These are phyloP conservation scores for Sambucus nigra DNA, from an alignment of 129 eudicot species.

Conservation along the genomic window DNA sequence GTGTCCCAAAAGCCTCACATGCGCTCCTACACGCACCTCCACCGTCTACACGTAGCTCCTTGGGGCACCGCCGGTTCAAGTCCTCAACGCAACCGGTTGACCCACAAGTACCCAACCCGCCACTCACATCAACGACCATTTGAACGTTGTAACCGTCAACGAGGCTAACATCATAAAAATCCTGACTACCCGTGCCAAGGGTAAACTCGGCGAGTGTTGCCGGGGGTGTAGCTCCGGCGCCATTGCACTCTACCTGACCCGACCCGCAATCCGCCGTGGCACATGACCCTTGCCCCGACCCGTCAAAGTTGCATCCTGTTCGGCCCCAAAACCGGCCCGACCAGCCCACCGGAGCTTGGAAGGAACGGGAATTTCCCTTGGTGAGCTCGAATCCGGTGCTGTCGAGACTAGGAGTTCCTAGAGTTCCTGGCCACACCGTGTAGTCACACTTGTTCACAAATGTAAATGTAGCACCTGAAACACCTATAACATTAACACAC, in stretches of 20 bases:
- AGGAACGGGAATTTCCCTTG: slow-evolving; percentile 28
- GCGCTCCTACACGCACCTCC: slow-evolving; percentile 66
- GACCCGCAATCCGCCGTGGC: slow-evolving; percentile 60
- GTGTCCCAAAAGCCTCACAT: slow-evolving; percentile 52
- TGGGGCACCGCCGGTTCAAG: slow-evolving; percentile 51
- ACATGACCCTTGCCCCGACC: slow-evolving; percentile 36
- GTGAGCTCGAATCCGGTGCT: slow-evolving; percentile 62
- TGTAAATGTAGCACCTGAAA: slow-evolving; percentile 43
- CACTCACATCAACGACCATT: slow-evolving; percentile 39
- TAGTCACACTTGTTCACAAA: slow-evolving; percentile 48
- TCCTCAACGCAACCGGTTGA: slow-evolving; percentile 62
- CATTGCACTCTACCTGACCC: slow-evolving; percentile 48
- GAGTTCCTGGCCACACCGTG: slow-evolving; percentile 59
- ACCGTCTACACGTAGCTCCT: slow-evolving; percentile 31
- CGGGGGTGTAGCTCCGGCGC: slow-evolving; percentile 54
- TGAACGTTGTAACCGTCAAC: slow-evolving; percentile 67
- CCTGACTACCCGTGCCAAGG: slow-evolving; percentile 48
- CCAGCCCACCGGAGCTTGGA: slow-evolving; percentile 61
- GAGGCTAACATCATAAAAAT: slow-evolving; percentile 69
- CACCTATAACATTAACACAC: slow-evolving; percentile 13
- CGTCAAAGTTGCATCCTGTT: slow-evolving; percentile 46
- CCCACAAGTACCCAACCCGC: slow-evolving; percentile 54
- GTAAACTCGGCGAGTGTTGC: slow-evolving; percentile 77
- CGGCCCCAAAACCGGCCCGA: slow-evolving; percentile 82
- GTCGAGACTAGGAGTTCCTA: slow-evolving; percentile 51